Conservation (phyloP, 176 grass and related monocot genomes). For the Aegilops bicornis region DNA sequence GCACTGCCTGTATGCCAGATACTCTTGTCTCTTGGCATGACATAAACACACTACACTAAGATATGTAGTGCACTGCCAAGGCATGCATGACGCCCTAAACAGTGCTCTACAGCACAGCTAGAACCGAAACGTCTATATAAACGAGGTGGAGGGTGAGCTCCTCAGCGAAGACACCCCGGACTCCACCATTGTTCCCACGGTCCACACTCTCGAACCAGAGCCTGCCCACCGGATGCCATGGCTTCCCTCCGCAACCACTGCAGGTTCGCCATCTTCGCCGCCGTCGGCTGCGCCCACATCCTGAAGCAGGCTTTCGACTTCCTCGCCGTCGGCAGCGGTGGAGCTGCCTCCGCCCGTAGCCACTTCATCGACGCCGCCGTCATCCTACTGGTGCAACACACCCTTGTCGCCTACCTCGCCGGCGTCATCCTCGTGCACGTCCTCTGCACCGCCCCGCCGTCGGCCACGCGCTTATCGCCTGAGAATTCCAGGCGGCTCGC, state of each 20-base stretch:
- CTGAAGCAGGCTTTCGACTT: neutral
- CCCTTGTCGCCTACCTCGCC: neutral
- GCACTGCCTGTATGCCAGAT: too few species aligned
- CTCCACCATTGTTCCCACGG: neutral
- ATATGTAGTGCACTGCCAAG: too few species aligned
- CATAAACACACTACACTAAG: neutral
- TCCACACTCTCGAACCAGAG: neutral
- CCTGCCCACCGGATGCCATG: neutral
- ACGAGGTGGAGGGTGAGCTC: neutral
- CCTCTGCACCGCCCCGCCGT: too few species aligned
- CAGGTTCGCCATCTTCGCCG: neutral
- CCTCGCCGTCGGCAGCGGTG: neutral
- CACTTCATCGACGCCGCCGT: neutral
- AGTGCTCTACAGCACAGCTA: neutral
- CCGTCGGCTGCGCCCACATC: neutral
- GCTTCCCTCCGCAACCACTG: neutral
- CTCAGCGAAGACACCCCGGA: neutral
- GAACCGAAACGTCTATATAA: neutral
- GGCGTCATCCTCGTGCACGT: neutral
- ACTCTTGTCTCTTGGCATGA: neutral
- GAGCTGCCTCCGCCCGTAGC: neutral
- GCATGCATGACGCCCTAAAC: too few species aligned
- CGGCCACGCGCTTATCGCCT: neutral
- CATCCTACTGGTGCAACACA: neutral
- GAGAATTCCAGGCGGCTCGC: neutral